Base-by-base conservation (phyloP, 768 basidiomycete species). In the Agrocybe pediades region DNA sequence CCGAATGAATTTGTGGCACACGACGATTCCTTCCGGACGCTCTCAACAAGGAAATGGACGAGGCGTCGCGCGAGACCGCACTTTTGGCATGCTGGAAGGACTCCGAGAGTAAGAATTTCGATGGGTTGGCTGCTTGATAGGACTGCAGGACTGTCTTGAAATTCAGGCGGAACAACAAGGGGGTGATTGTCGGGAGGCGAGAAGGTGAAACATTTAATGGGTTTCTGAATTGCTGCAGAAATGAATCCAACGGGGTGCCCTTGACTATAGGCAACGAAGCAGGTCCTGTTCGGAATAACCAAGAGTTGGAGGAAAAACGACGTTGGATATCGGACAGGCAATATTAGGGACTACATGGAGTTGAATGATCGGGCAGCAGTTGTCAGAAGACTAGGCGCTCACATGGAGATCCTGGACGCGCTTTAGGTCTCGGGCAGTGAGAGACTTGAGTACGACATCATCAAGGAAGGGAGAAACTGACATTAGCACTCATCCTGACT, bases 91-190 rank as follows among this genome's bases (percentile, higher is more conserved):
- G 69, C 56, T 3, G 80, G 79, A 40, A 74, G 70, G 15, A 83
- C 78, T 27, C 81, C 80, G 2, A 83, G 75, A 1, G 80, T 80
- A 26, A 81, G 77, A 55, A 83, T 76, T 61, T 81, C 76, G 19
- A 83, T 63, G 55, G 68, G 71, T 42, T 72, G 66, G 26, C 60
- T 64, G 26, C n/a, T 26, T 53, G 49, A 52, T 59, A 46, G 62
- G 58, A 44, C 57, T 44, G 46, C 59, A 51, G 46, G 54, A 24
- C 46, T 59, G 52, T 56, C 64, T 61, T 41, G 55, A 56, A 33
- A 54, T 42, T 49, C 46, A 16, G 59, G 44, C 4, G 57, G 53
- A 46, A 44, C 41, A 46, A 44, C 41, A 54, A 49, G 42, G 26
- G 42, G 46, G 11, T 29, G 39, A 46, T 42, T 50, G 16, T 53